Base-by-base conservation (phyloP, 1,139 yeast species). In the Ogataea hybrid region DNA sequence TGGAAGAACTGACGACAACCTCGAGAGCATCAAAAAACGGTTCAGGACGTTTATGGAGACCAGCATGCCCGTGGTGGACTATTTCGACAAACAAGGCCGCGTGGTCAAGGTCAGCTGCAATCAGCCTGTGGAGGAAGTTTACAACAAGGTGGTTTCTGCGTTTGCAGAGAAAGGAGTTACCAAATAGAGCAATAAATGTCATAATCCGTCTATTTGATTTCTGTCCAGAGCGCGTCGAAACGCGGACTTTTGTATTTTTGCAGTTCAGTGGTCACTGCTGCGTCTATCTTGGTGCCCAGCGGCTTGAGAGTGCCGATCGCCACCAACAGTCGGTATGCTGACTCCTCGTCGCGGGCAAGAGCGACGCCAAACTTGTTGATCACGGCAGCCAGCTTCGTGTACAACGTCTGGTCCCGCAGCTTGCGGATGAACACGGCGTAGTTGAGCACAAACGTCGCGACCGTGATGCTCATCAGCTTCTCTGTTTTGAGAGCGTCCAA, bases 1-100 rank as follows among this genome's bases (percentile, higher is more conserved):
- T 59, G 98, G 97, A 25, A 81, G 98, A 61, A 65, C 86, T 25
- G 98, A 92, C 64, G 98, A 92, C 62, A 92, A 92, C 65, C 75
- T 83, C 46, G 97, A 90, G 59, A 81, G 92, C 54, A 90, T 92
- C 62, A 82, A 74, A 58, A 90, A 92, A 70, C 77, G 98, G 64
- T 92, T 92, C 71, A 75, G 70, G 53, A 84, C 92, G 11, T 92
- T 92, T 61, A 63, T 82, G 42, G 95, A 89, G 36, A 89, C 97
- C 6, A 84, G 95, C 49, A 84, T 85, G 89, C 98, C 98, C 2
- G 98, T 92, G 9, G 88, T 92, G 33, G 85, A 89, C 44, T 79
- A 88, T 65, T 92, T 79, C 58, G 90, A 79, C 27, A 71, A 77
- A 54, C 83, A 84, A 53, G 79, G 75, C 42, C 85, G 80, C 62